phyloP scores from a whole-genome alignment of 257 asterid genomes.

The Fraxinus excelsior region DNA sequence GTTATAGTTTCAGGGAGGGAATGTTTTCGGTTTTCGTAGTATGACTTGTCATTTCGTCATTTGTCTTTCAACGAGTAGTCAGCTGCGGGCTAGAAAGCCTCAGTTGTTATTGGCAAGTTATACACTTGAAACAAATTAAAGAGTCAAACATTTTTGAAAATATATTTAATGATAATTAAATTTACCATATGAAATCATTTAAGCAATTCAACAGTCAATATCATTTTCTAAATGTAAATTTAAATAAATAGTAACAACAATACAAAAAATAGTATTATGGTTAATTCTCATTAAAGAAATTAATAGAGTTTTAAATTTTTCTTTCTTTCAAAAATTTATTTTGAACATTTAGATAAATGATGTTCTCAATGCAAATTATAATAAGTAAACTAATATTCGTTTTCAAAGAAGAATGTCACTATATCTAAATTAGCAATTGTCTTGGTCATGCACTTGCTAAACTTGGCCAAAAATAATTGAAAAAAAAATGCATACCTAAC shows the following conservation, averaged over 20 bases:
- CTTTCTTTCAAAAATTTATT: neutral
- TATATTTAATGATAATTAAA: neutral
- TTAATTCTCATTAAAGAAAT: neutral
- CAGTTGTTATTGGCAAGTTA: too few relatives aligned
- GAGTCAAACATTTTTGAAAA: slow-evolving; percentile 5
- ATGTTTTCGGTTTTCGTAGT: neutral
- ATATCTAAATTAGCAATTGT: too few relatives aligned
- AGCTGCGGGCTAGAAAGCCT: neutral
- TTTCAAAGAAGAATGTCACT: too few relatives aligned
- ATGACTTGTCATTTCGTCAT: neutral
- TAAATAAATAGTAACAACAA: neutral
- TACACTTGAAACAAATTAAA: neutral
- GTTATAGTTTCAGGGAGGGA: neutral
- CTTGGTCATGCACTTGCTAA: too few relatives aligned
- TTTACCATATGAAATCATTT: slow-evolving; percentile 15
- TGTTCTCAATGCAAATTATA: neutral
- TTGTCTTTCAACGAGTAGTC: neutral
- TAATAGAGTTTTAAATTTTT: neutral
- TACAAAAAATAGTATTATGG: neutral
- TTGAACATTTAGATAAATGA: neutral
- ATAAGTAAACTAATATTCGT: too few relatives aligned
- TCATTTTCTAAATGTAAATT: neutral
- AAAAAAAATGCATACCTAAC: too few relatives aligned
- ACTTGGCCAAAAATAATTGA: too few relatives aligned
- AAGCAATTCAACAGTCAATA: slow-evolving; percentile 13